Base-by-base conservation (phyloP, 176 grass and related monocot species). In the Alloteropsis semialata region DNA sequence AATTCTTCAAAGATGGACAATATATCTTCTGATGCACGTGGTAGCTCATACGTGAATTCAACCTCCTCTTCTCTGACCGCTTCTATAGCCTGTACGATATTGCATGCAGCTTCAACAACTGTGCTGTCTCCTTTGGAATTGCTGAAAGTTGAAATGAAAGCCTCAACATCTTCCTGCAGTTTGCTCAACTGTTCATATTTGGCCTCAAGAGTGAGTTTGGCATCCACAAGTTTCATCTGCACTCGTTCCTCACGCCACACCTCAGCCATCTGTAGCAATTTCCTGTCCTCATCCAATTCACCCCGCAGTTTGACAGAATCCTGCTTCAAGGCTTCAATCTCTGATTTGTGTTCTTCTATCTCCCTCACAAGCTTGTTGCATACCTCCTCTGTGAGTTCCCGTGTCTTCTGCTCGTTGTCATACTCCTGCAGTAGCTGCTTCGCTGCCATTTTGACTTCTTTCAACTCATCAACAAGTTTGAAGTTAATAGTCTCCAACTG, bases 141-240 rank as follows among this genome's bases (percentile, higher is more conserved):
- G 34, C 34, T 83, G 37, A 82, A 82, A 61, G 63, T 79, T 6
- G 61, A 82, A 18, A 89, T 80, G 62, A 87, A 77, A 54, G 67
- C 85, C 77, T 92, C 85, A 1, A 76, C 72, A 48, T 92, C 87
- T 36, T 79, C 77, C 64, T 92, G 90, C 60, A 97, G 70, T 77
- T 91, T 92, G 72, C 65, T 67, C 69, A 97, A 69, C 66, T 97
- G 83, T 21, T 84, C 82, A 75, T 90, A 97, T 84, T 94, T 97
- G 54, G 73, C 88, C 71, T 97, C 92, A 77, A 97, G 86, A 81
- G 94, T 85, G 78, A 97, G 77, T 75, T 87, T 97, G 65, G 94
- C 94, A 90, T 97, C 94, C 2, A 97, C 79, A 75, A 97, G 88
- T 83, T 97, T 97, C 94, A 97, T 94, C 78, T 97, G 94, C 72